A percentile compares a stretch with the other conserved stretches of the same genome.
phyloP scores from a whole-genome alignment of 2,329 filamentous ascomycete species.

The Nectriaceae sp. region DNA sequence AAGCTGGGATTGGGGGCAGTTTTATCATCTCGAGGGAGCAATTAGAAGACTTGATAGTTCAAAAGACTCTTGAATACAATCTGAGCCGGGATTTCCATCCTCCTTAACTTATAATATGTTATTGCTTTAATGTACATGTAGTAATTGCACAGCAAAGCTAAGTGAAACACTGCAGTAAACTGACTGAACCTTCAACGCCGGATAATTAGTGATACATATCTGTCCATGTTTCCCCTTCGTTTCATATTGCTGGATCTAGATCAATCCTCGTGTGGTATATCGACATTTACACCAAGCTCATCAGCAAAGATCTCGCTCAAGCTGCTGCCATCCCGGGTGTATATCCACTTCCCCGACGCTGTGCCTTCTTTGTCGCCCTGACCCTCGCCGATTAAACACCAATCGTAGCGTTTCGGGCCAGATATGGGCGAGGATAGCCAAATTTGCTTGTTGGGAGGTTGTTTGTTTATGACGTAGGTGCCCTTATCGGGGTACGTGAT shows the following conservation, averaged over 20 bases:
- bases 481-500: constrained; percentile 70
- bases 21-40: no score
- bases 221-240: not conserved
- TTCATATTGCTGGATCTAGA: not conserved
- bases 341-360: constrained; percentile 78
- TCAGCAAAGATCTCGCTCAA: constrained; percentile 71
- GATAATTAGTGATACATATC: constrained; percentile 7
- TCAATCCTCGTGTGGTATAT: constrained; percentile 29
- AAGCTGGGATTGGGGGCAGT: no score
- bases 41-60: no score
- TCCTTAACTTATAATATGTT: no score
- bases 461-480: constrained; percentile 96
- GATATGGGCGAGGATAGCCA: constrained; percentile 92
- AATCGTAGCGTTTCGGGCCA: constrained; percentile 94
- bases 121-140: no score
- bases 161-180: not conserved
- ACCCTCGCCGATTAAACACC: constrained; percentile 71
- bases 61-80: no score
- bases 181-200: not conserved
- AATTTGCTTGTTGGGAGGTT: constrained; percentile 95
- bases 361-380: constrained; percentile 77
- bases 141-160: not conserved
- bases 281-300: constrained; percentile 72
- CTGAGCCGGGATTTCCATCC: no score
- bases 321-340: constrained; percentile 78